These are phyloP conservation scores for Ophiostoma sp. DNA, from an alignment of 2,329 filamentous ascomycete genomes.

Conservation along the genomic window DNA sequence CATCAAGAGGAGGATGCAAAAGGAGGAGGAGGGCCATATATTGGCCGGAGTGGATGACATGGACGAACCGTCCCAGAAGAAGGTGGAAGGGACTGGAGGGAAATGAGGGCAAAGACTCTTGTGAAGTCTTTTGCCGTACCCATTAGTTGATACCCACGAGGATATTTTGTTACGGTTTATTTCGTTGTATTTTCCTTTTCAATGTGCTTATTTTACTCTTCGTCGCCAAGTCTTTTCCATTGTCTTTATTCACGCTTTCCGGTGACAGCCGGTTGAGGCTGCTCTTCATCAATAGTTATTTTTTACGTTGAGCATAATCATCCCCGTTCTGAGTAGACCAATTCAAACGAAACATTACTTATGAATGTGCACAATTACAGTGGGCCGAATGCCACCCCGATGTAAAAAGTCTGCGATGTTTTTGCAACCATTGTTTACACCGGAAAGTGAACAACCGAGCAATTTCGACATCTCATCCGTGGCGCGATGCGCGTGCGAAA, in stretches of 20 bases:
- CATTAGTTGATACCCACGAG: conserved; percentile 22
- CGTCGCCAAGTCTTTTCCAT: not conserved
- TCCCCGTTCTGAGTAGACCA: not conserved
- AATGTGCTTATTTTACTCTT: not conserved
- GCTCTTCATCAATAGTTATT: not conserved
- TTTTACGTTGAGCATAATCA: not conserved
- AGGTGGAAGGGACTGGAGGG: not conserved
- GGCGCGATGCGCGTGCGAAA: conserved; percentile 1
- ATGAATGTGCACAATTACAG: not conserved
- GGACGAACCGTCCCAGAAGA: not conserved
- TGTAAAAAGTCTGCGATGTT: not conserved
- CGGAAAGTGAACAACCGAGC: not conserved
- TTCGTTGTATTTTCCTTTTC: not conserved
- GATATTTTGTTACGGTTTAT: conserved; percentile 9
- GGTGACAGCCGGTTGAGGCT: not conserved
- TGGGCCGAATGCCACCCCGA: not conserved
- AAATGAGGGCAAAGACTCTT: not conserved
- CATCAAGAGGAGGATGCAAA: not conserved
- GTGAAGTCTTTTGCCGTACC: not conserved
- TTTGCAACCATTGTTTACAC: not conserved
- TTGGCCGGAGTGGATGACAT: not conserved
- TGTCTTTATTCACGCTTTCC: not conserved
- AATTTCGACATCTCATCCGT: not conserved
- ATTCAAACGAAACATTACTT: not conserved
- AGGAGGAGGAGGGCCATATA: not conserved